Conservation (phyloP, 805 yeast genomes). For the Metschnikowia continentalis region DNA sequence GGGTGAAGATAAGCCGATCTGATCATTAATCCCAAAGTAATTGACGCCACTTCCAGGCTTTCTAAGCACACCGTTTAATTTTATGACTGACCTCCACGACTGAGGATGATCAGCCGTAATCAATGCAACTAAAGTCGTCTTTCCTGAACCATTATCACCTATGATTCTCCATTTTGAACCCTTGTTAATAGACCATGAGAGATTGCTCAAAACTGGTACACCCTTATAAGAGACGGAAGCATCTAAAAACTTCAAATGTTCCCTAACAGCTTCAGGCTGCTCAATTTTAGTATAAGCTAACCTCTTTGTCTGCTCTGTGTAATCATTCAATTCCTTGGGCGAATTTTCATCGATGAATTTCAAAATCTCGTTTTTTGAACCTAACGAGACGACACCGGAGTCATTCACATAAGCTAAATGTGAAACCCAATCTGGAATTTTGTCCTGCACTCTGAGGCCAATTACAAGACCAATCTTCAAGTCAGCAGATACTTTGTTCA, state of each 20-base stretch:
- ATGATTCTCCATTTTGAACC: conserved; percentile 87
- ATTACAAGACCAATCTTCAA: conserved; percentile 56
- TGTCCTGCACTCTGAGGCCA: conserved; percentile 76
- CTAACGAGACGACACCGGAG: conserved; percentile 47
- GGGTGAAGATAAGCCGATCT: conserved; percentile 87
- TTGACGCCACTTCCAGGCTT: conserved; percentile 67
- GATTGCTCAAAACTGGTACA: conserved; percentile 51
- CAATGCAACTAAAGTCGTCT: conserved; percentile 79
- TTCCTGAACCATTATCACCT: conserved; percentile 92
- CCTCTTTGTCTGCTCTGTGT: not conserved
- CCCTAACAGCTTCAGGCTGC: not conserved
- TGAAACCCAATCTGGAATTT: conserved; percentile 74
- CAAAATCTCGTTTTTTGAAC: conserved; percentile 33
- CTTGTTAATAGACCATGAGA: conserved; percentile 60
- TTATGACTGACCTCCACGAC: conserved; percentile 75
- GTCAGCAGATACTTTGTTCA: conserved; percentile 28
- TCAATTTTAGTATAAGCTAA: not conserved
- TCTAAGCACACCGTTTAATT: conserved; percentile 62
- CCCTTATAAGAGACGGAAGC: conserved; percentile 67
- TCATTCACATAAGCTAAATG: conserved; percentile 62
- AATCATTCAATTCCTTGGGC: not conserved
- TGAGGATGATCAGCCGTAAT: conserved; percentile 96
- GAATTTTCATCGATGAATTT: not conserved
- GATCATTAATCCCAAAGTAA: conserved; percentile 72
- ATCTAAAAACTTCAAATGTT: conserved; percentile 46